These are phyloP conservation scores for Podospora tetraspora DNA, from an alignment of 495 filamentous ascomycete species.

Conservation along the genomic window DNA sequence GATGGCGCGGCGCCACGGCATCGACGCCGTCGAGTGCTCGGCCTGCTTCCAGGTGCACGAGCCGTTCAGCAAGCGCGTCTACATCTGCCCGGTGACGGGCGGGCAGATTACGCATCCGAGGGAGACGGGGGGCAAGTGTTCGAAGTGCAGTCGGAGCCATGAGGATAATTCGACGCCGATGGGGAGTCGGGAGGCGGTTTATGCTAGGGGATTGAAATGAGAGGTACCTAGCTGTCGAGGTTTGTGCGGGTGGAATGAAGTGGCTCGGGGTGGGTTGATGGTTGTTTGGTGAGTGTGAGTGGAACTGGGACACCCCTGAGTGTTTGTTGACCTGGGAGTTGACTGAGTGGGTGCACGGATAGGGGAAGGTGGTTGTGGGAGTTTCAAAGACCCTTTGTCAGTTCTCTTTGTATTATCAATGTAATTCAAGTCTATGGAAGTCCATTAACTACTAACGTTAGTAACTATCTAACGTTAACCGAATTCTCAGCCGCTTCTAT, in stretches of 20 bases:
- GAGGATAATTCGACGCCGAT: conserved; percentile 29
- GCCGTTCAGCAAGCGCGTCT: conserved; percentile 28
- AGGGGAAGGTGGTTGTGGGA: neutral
- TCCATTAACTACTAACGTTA: neutral
- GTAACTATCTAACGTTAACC: no score
- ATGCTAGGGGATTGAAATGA: neutral
- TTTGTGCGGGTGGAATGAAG: neutral
- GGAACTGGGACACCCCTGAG: neutral
- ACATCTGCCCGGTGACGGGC: conserved; percentile 30
- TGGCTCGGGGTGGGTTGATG: no score
- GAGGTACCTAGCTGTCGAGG: neutral
- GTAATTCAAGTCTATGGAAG: neutral
- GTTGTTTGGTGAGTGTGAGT: neutral
- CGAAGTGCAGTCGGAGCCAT: conserved; percentile 26
- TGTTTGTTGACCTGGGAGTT: neutral
- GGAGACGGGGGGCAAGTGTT: conserved; percentile 25
- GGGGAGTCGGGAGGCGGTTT: conserved; percentile 21
- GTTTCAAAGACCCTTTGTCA: neutral
- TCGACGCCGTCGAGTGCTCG: conserved; percentile 24
- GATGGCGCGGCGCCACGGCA: conserved; percentile 13
- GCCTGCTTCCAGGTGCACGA: conserved; percentile 32
- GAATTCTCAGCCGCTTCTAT: neutral
- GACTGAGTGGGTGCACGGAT: neutral
- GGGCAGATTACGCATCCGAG: conserved; percentile 26
- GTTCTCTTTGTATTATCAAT: neutral